These are phyloP conservation scores for Bruguiera sexangula DNA, from an alignment of 345 rosid genomes.

Conservation along the genomic window DNA sequence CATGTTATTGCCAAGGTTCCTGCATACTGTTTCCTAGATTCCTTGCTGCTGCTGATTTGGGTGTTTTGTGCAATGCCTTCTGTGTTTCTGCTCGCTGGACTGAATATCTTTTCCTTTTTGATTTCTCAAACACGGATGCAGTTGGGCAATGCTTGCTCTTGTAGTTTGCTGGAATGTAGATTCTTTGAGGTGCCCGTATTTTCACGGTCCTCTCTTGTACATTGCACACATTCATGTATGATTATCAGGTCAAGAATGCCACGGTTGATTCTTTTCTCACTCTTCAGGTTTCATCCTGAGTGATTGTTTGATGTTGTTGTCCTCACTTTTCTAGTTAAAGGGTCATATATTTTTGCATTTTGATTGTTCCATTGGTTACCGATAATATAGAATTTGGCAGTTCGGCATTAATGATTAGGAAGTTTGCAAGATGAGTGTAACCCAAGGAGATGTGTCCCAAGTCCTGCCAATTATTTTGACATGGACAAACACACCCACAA, in stretches of 20 bases:
- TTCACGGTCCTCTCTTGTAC: conserved; percentile 29
- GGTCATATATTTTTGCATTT: no score
- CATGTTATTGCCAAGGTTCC: neutral
- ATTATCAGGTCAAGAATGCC: conserved; percentile 20
- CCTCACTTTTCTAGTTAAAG: no score
- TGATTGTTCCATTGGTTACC: no score
- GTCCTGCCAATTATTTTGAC: no score
- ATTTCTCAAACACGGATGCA: conserved; percentile 22
- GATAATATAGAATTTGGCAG: no score
- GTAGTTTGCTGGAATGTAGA: conserved; percentile 28
- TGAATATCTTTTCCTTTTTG: conserved; percentile 22
- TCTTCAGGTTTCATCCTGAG: neutral
- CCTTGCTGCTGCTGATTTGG: conserved; percentile 23
- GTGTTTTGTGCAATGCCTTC: conserved; percentile 35
- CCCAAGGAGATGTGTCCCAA: no score
- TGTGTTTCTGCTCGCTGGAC: conserved; percentile 23
- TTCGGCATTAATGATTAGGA: no score
- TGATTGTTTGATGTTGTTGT: no score
- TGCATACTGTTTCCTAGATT: conserved; percentile 5
- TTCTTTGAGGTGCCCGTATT: conserved; percentile 18
- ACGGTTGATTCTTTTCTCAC: conserved; percentile 21
- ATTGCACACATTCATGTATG: conserved; percentile 36
- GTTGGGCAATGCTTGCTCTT: conserved; percentile 23
- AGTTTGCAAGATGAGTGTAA: no score
- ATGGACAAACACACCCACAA: no score